A percentile compares a stretch with the other conserved stretches of the same genome.
phyloP scores from a whole-genome alignment of 2,329 filamentous ascomycete genomes.

The Aspergillus ruber region DNA sequence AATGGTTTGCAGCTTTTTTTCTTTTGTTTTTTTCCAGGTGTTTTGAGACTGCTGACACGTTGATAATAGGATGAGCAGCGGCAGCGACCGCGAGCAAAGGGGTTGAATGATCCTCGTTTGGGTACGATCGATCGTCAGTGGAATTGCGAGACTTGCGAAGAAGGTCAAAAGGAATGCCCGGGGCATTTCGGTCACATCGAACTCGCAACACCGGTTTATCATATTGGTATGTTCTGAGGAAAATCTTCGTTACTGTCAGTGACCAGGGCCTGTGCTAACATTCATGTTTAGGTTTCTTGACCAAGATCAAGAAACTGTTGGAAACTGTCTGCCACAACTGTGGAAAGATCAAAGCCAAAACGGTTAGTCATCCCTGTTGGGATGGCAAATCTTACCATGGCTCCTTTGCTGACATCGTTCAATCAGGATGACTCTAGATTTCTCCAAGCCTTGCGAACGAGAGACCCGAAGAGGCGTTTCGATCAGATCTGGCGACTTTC shows the following conservation, averaged over 20 bases:
- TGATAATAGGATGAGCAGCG: slow-evolving; percentile 68
- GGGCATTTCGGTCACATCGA: slow-evolving; percentile 99
- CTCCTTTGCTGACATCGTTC: slow-evolving; percentile 41
- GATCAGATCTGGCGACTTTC: slow-evolving; percentile 86
- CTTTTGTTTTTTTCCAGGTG: slow-evolving; percentile 7
- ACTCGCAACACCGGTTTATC: slow-evolving; percentile 90
- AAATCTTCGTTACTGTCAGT: background rate
- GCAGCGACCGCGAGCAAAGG: slow-evolving; percentile 80
- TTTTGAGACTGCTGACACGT: slow-evolving; percentile 13
- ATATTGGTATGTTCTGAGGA: slow-evolving; percentile 53
- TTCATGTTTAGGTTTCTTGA: slow-evolving; percentile 70
- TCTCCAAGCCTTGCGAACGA: slow-evolving; percentile 68
- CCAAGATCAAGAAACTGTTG: slow-evolving; percentile 98
- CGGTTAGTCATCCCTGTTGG: slow-evolving; percentile 74
- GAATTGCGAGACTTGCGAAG: slow-evolving; percentile 92
- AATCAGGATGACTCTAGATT: slow-evolving; percentile 78
- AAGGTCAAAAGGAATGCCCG: slow-evolving; percentile 91
- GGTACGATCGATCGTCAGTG: slow-evolving; percentile 94
- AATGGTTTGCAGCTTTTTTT: slow-evolving; percentile 53
- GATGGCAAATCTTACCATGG: slow-evolving; percentile 49
- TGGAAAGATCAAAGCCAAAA: slow-evolving; percentile 93
- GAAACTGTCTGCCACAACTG: slow-evolving; percentile 99
- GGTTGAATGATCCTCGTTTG: slow-evolving; percentile 90
- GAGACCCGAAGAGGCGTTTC: slow-evolving; percentile 92
- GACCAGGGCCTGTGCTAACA: slow-evolving; percentile 19